phyloP scores from a whole-genome alignment of 495 filamentous ascomycete genomes.

The Trichoderma virens region DNA sequence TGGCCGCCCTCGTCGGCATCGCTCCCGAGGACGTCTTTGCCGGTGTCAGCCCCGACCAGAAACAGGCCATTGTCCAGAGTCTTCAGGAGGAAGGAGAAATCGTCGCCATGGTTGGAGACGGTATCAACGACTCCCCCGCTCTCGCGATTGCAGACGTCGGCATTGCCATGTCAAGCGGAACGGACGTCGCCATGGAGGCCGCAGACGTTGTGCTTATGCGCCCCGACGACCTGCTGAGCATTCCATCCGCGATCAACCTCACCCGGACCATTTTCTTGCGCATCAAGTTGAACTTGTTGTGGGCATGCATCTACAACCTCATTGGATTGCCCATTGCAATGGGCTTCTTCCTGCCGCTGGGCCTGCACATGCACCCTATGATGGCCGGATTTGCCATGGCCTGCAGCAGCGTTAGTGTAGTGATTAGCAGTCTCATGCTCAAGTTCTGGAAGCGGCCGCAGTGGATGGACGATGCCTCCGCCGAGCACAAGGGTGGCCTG shows the following conservation, averaged over 20 bases:
- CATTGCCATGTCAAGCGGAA: constrained; percentile 85
- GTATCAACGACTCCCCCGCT: constrained; percentile 97
- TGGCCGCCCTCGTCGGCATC: constrained; percentile 80
- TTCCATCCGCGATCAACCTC: constrained; percentile 77
- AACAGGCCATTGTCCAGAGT: constrained; percentile 71
- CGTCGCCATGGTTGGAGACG: constrained; percentile 97
- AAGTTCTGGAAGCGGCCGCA: constrained; percentile 79
- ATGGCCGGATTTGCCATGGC: constrained; percentile 95
- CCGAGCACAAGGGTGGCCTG: constrained; percentile 45
- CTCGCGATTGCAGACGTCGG: constrained; percentile 88
- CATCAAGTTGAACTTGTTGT: constrained; percentile 88
- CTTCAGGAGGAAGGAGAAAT: constrained; percentile 64
- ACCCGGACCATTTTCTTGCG: constrained; percentile 78
- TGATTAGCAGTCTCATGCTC: constrained; percentile 71
- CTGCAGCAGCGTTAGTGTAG: constrained; percentile 79
- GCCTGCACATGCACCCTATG: constrained; percentile 85
- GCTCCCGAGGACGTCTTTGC: constrained; percentile 65
- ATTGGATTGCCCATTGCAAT: constrained; percentile 93
- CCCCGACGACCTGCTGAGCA: constrained; percentile 81
- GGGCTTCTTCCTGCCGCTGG: constrained; percentile 86
- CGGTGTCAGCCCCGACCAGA: constrained; percentile 77
- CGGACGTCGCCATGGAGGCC: constrained; percentile 96
- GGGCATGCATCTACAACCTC: constrained; percentile 89
- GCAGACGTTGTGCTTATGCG: constrained; percentile 95
- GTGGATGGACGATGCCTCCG: constrained; percentile 77